These are phyloP conservation scores for Neonectria sp. DNA, from an alignment of 2,329 filamentous ascomycete genomes.

Conservation along the genomic window DNA sequence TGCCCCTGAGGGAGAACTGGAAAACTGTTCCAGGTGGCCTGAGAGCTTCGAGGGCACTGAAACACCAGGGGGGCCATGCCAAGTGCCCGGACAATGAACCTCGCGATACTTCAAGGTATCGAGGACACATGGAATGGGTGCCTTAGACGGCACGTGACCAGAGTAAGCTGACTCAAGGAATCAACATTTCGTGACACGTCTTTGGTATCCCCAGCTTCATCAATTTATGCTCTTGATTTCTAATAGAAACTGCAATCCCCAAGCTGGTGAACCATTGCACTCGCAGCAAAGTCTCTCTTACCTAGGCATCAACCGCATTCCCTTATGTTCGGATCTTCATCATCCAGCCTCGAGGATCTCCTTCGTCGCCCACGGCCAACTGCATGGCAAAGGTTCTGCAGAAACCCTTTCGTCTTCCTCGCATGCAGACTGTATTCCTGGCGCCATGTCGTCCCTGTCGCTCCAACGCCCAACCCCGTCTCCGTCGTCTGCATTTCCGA, in stretches of 20 bases:
- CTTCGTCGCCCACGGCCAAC: constrained; percentile 23
- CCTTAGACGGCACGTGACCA: background rate
- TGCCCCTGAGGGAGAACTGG: constrained; percentile 9
- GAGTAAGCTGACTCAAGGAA: background rate
- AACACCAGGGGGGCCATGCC: background rate
- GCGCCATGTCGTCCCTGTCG: constrained; percentile 2
- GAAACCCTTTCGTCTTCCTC: constrained; percentile 16
- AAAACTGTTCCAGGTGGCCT: constrained; percentile 5
- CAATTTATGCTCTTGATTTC: background rate
- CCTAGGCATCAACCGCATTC: background rate
- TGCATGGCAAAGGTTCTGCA: constrained; percentile 26
- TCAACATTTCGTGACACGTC: background rate
- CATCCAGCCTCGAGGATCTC: constrained; percentile 17
- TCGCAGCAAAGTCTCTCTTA: too few relatives aligned
- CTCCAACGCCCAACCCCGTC: constrained; percentile 20
- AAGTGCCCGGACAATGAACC: background rate
- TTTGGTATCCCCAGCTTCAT: too few relatives aligned
- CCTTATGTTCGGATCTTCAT: background rate
- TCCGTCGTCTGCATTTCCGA: constrained; percentile 61
- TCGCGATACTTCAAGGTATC: background rate
- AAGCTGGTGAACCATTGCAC: too few relatives aligned
- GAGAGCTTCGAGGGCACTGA: constrained; percentile 3
- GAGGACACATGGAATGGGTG: background rate
- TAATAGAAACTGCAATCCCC: too few relatives aligned
- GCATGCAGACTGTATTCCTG: constrained; percentile 21